Conservation (phyloP, 2,329 filamentous ascomycete species). For the Rhexocercosporidium sp. region DNA sequence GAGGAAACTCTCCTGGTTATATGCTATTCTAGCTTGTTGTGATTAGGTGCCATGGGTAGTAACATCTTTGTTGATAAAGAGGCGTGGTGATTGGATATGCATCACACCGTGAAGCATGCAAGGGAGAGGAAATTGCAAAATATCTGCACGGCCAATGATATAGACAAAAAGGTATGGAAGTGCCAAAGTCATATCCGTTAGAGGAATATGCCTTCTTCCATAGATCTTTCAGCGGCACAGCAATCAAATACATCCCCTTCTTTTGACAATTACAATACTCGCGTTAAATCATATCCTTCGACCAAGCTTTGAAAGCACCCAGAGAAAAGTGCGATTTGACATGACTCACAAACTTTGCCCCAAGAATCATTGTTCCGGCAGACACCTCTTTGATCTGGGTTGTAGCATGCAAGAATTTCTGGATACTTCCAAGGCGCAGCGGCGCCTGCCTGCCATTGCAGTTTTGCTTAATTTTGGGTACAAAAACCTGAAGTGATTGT, state of each 20-base stretch:
- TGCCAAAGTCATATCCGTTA: too few relatives aligned
- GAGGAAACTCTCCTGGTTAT: not conserved
- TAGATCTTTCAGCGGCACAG: not conserved
- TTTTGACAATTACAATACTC: not conserved
- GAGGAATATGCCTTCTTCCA: not conserved
- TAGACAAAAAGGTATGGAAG: not conserved
- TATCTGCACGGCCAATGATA: not conserved
- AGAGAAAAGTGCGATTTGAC: not conserved
- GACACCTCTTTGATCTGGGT: too few relatives aligned
- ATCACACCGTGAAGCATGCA: not conserved
- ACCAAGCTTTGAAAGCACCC: too few relatives aligned
- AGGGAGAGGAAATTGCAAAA: not conserved
- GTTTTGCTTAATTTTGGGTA: too few relatives aligned
- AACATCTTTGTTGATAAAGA: not conserved
- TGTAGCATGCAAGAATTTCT: too few relatives aligned
- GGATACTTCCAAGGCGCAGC: too few relatives aligned
- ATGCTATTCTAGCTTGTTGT: not conserved
- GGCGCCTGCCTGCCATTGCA: too few relatives aligned
- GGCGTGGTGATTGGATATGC: not conserved
- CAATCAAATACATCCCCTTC: too few relatives aligned
- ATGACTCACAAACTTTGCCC: not conserved
- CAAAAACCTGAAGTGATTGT: too few relatives aligned
- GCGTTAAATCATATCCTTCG: not conserved
- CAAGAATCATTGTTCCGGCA: not conserved
- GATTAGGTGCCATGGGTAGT: not conserved